These are phyloP conservation scores for Pharus latifolius DNA, from an alignment of 176 grass and related monocot species.

Conservation along the genomic window DNA sequence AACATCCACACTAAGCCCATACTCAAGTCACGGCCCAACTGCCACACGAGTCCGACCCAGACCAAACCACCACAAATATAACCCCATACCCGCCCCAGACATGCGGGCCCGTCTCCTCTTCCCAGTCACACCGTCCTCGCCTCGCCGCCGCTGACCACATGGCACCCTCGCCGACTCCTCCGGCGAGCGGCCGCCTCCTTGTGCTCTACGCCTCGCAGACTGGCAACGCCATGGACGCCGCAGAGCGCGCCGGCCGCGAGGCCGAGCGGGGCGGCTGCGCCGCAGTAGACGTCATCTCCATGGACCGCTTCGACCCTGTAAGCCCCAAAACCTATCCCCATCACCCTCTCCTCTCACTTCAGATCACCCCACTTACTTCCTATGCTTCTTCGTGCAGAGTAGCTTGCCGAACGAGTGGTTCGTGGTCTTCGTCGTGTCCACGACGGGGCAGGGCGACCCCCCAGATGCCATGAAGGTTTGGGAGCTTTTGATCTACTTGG, in stretches of 20 bases:
- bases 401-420: constrained; percentile 38
- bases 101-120: constrained; percentile 18
- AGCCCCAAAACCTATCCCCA: constrained; percentile 1
- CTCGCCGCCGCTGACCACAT: background rate
- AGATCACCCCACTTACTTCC: background rate
- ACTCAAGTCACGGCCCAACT: background rate
- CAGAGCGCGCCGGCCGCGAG: constrained; percentile 67
- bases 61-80: background rate
- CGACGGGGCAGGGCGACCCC: constrained; percentile 79
- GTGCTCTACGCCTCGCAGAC: constrained; percentile 83
- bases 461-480: constrained; percentile 85
- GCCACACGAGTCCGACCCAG: background rate
- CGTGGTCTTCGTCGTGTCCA: constrained; percentile 82
- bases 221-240: constrained; percentile 72
- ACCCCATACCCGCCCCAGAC: background rate
- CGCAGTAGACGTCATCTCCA: constrained; percentile 56
- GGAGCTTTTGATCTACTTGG: background rate
- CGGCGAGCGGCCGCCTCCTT: constrained; percentile 27
- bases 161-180: background rate
- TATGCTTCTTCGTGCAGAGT: constrained; percentile 21
- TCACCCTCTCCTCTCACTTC: background rate
- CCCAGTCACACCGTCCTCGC: background rate
- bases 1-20: too few species aligned
- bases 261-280: constrained; percentile 83
- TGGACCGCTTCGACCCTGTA: constrained; percentile 68